Evolutionary conservation across 768 basidiomycete species (phyloP), one percentile per base, ranked within the genome.

Genomic region (Mycena galopus): DNA sequence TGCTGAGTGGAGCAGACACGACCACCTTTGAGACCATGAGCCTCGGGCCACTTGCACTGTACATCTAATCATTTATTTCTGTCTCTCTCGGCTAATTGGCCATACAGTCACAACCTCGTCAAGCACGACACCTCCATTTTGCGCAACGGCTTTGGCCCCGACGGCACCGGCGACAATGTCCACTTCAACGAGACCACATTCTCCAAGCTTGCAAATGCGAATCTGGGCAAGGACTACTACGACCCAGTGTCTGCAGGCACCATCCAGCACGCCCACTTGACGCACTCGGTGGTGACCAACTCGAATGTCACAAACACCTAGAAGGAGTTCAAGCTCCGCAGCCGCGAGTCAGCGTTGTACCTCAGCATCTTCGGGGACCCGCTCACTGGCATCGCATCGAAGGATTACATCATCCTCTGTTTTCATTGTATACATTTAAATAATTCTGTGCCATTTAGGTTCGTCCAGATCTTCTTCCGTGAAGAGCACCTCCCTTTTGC

Each of bases 111-210:
- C 66, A 72, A 62, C 47, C 35, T 67, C 35, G 37, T 75, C 59
- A 72, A 73, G 55, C 71, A 69, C 58, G 67, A 73, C 44, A 72
- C 69, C 10, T 69, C 67, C 14, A 58, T 73, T 32, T 75, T 72
- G 16, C 71, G 74, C 32, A 51, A 62, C 16, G 74, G 73, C 67
- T 65, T 53, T 3, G 65, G 55, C 32, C 59, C 59, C 7, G 55
- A 44, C 23, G 67, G 66, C 2, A 33, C 47, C 4, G 74, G 74
- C 14, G 74, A 75, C 68, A 75, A 73, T 60, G 17, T 53, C 19
- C 61, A 73, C 44, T 75, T 75, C 66, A 75, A 75, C 68, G 71
- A 75, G 60, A 65, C 67, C 1, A 39, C 50, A 0, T 74, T 61
- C 30, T 29, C 51, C 32, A 57, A 39, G 19, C 37, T 67, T 5